A percentile compares a stretch with the other conserved stretches of the same genome.
Conservation (phyloP, 208 protist species). For the Leishmania aethiopica region DNA sequence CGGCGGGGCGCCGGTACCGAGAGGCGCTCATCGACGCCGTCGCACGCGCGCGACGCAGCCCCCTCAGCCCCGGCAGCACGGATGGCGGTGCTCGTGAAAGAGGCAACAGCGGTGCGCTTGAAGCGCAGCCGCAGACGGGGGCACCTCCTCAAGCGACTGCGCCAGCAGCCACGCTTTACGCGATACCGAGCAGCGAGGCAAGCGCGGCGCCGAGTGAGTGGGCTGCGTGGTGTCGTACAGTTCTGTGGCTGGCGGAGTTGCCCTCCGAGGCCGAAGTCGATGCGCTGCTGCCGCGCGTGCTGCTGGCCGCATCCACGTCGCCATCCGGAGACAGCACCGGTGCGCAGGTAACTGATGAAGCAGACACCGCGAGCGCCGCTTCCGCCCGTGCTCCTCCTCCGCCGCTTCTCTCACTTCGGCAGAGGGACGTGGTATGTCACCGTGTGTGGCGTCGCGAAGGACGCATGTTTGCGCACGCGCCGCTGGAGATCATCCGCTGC, state of each 20-base stretch:
- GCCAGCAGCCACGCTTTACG: neutral
- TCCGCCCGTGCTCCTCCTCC: neutral
- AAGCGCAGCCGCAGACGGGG: neutral
- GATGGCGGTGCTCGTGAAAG: neutral
- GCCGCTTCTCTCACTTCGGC: slow-evolving; percentile 51
- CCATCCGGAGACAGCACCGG: neutral
- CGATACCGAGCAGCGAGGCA: neutral
- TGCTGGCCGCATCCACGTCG: neutral
- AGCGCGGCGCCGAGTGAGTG: neutral
- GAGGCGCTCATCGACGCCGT: slow-evolving; percentile 34
- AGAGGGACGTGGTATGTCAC: slow-evolving; percentile 88
- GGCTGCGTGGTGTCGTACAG: slow-evolving; percentile 24
- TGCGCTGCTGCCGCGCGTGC: slow-evolving; percentile 11
- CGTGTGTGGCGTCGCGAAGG: slow-evolving; percentile 93
- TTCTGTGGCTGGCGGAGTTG: slow-evolving; percentile 22
- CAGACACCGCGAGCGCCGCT: slow-evolving; percentile 3
- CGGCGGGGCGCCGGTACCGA: slow-evolving; percentile 45
- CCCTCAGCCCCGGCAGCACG: neutral
- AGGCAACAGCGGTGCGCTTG: neutral
- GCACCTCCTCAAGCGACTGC: neutral
- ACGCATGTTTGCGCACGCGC: slow-evolving; percentile 73
- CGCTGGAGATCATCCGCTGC: slow-evolving; percentile 58
- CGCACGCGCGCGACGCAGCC: neutral
- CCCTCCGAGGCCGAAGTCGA: slow-evolving; percentile 19
- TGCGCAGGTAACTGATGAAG: neutral